Conservation (phyloP, 495 filamentous ascomycete genomes). For the Aspergillus mulundensis region DNA sequence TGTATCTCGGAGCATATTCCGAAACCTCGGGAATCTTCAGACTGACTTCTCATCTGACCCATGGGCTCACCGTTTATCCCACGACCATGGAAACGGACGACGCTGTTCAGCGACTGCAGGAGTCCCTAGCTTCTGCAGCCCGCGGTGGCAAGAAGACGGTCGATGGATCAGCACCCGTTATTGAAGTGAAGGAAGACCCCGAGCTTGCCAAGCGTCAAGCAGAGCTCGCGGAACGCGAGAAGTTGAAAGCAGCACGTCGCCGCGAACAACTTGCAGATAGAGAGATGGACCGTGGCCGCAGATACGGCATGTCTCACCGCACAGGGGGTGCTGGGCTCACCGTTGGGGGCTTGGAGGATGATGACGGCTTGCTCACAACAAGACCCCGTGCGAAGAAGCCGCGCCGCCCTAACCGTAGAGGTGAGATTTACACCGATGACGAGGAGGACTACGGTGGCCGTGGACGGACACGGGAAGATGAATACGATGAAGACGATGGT, state of each 20-base stretch:
- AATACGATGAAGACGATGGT: constrained; percentile 78
- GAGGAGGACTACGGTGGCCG: constrained; percentile 60
- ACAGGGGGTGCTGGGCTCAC: constrained; percentile 58
- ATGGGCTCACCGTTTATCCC: constrained; percentile 67
- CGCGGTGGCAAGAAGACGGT: constrained; percentile 55
- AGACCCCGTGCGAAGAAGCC: constrained; percentile 40
- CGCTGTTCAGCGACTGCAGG: constrained; percentile 70
- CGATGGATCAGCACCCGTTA: constrained; percentile 53
- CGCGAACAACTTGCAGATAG: constrained; percentile 66
- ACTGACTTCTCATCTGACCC: constrained; percentile 74
- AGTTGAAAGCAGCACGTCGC: constrained; percentile 59
- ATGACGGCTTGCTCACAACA: constrained; percentile 46
- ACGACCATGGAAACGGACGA: constrained; percentile 69
- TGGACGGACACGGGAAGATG: constrained; percentile 64
- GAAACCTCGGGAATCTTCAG: constrained; percentile 65
- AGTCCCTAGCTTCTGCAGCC: constrained; percentile 59
- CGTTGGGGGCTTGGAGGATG: constrained; percentile 70
- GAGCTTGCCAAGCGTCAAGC: constrained; percentile 74
- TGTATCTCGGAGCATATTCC: constrained; percentile 74
- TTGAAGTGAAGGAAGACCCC: constrained; percentile 68
- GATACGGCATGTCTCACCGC: constrained; percentile 43
- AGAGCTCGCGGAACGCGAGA: constrained; percentile 69
- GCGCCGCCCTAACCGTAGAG: constrained; percentile 42
- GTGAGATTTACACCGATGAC: constrained; percentile 54
- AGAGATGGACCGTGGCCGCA: constrained; percentile 54